A percentile compares a stretch with the other conserved stretches of the same genome.
Evolutionary conservation across 345 rosid species (phyloP).

Genomic region (Syzygium aqueum): DNA sequence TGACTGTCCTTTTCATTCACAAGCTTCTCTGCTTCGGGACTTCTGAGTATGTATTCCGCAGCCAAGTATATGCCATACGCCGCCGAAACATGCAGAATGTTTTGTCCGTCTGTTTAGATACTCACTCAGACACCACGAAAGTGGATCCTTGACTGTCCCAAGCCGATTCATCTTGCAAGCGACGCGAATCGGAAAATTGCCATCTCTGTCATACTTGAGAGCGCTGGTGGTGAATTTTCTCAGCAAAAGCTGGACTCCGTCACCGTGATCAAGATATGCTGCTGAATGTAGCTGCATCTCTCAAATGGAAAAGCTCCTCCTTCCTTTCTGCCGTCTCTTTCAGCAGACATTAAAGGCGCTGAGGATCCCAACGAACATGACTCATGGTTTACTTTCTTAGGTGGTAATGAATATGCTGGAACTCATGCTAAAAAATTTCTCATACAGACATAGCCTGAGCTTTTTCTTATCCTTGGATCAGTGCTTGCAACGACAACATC

Average conservation of each 20-base stretch:
- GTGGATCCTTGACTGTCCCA: not conserved
- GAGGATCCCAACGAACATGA: not conserved
- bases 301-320: not conserved
- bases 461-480: not conserved
- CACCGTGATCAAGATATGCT: not conserved
- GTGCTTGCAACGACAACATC: not conserved
- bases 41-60: not conserved
- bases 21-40: not conserved
- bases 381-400: not conserved
- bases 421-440: not conserved
- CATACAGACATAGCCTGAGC: not conserved
- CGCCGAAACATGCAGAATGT: not conserved
- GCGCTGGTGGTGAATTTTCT: not conserved
- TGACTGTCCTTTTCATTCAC: not conserved
- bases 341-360: not conserved
- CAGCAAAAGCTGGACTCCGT: not conserved
- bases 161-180: not conserved
- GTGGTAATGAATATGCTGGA: not conserved
- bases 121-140: fast-evolving
- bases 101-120: not conserved
- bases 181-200: not conserved
- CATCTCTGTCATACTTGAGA: not conserved
- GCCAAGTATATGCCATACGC: not conserved
- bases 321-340: not conserved
- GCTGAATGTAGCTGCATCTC: not conserved